Base-by-base conservation (phyloP, 371 early-diverging fungal genomes). In the Encephalitozoon hellem region DNA sequence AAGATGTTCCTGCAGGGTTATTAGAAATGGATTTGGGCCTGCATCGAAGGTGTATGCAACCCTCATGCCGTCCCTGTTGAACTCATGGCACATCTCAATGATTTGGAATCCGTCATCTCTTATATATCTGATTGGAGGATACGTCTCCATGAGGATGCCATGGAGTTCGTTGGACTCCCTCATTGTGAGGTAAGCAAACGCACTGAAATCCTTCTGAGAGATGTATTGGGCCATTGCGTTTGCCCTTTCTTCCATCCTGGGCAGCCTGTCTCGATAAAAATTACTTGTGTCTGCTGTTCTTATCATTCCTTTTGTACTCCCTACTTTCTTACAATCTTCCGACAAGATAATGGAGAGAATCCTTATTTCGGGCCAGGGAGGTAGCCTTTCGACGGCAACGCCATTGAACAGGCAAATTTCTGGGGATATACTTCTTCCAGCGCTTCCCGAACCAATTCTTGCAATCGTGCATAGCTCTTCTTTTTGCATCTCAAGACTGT, bases 151-250 rank as follows among this genome's bases (percentile, higher is more conserved):
- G 81, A 92, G 92, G 39, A 92, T 91, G 55, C 95, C 92, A 82
- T 97, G 97, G 90, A 97, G 94, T 84, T 93, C 93, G 88, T 96
- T 97, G 38, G 94, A 93, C 82, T 97, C 97, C 75, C 87, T 87
- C 95, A 97, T 97, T 72, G 95, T 94, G 65, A 94, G 72, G 79
- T 90, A 89, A 47, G 93, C 96, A 85, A 97, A 94, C 0, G 85
- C 70, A 69, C 89, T 87, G 85, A 94, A 96, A 82, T 95, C 92
- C 72, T 89, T 87, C n/a, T 84, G 83, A 9, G 82, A 77, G 70
- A 97, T 92, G 28, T 95, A 95, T 38, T 85, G 77, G 63, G 87
- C 88, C 90, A 94, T 94, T 0, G 82, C 87, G 23, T 86, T 86
- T 91, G 95, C 93, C 42, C 92, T 89, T 52, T 87, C 86, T 47